Base-by-base conservation (phyloP, 1,284 basidiomycete species). In the Anthracocystis setariae region DNA sequence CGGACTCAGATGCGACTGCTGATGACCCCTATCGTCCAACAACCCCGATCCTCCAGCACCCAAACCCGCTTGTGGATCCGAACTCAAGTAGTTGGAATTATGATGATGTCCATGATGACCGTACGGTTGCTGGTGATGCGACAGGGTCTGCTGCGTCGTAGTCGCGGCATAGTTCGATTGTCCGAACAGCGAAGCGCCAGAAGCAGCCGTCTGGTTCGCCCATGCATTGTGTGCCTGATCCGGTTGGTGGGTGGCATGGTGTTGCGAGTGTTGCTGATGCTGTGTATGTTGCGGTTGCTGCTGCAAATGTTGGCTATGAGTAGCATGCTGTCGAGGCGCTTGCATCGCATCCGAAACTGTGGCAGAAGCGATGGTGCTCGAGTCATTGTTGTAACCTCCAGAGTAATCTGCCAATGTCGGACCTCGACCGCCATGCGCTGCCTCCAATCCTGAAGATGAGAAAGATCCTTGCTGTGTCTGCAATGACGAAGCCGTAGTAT, bases 71-170 rank as follows among this genome's bases (percentile, higher is more conserved):
- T 69, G 60, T 17, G 56, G 56, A 46, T 61, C 69, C 13, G 69
- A 72, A 2, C 51, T 51, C 13, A 66, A 46, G 25, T 70, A 70
- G 40, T 50, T 51, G 10, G 61, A 64, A 37, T 58, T 59, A 40
- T 66, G 63, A 32, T 72, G 69, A 29, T 72, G 69, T 42, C 56
- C 49, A 43, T 72, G 69, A 24, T 66, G 59, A 39, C 53, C 62
- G 21, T 63, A 66, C 35, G 45, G 40, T 29, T 29, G 29, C 40
- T 62, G 62, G 21, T 72, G 63, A 27, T 72, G 69, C 33, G 59
- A 58, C 13, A 64, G 18, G 0, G 58, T 20, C 38, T 55, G 58
- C 18, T 53, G 58, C 29, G 56, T 15, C 8, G 61, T 43, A 9
- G 51, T 46, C 7, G 47, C 46, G 7, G 61, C 39, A 10, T 70